These are phyloP conservation scores for Polysphondylium violaceum DNA, from an alignment of 78 protist genomes.

Conservation along the genomic window DNA sequence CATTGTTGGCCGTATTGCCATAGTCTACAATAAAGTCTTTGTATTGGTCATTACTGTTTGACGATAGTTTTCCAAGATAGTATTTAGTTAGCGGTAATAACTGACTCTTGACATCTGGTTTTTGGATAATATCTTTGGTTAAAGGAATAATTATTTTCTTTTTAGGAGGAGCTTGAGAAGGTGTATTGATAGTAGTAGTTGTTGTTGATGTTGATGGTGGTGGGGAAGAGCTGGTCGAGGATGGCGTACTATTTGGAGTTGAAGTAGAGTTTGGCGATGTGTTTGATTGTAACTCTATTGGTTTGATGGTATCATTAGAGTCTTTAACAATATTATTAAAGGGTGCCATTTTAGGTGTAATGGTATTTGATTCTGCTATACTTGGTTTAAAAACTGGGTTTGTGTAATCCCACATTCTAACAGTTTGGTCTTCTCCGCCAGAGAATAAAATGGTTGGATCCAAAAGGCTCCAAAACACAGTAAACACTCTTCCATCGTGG, in stretches of 20 bases:
- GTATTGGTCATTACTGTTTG: not conserved
- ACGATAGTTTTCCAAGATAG: not conserved
- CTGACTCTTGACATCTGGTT: not conserved
- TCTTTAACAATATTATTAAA: not conserved
- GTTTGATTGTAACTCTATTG: not conserved
- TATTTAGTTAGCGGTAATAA: slow-evolving; percentile 1
- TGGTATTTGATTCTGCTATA: not conserved
- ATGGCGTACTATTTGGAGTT: slow-evolving; percentile 5
- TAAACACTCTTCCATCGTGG: slow-evolving; percentile 62
- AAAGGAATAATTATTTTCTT: slow-evolving; percentile 10
- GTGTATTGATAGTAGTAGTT: not conserved
- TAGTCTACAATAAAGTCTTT: not conserved
- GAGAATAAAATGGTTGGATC: slow-evolving; percentile 28
- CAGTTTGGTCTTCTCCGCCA: slow-evolving; percentile 81
- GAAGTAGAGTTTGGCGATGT: not conserved
- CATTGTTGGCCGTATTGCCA: not conserved
- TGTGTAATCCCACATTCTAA: slow-evolving; percentile 62
- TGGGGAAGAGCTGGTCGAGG: not conserved
- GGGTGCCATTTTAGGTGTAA: slow-evolving; percentile 15
- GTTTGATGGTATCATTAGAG: not conserved
- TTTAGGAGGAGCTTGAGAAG: not conserved
- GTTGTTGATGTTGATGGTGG: not conserved
- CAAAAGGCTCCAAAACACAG: slow-evolving; percentile 33
- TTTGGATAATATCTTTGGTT: slow-evolving; percentile 3
- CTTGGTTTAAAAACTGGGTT: slow-evolving; percentile 16